Evolutionary conservation across 2,329 filamentous ascomycete species (phyloP), one percentile per base, ranked within the genome.

Genomic region (Fusarium mundagurra): DNA sequence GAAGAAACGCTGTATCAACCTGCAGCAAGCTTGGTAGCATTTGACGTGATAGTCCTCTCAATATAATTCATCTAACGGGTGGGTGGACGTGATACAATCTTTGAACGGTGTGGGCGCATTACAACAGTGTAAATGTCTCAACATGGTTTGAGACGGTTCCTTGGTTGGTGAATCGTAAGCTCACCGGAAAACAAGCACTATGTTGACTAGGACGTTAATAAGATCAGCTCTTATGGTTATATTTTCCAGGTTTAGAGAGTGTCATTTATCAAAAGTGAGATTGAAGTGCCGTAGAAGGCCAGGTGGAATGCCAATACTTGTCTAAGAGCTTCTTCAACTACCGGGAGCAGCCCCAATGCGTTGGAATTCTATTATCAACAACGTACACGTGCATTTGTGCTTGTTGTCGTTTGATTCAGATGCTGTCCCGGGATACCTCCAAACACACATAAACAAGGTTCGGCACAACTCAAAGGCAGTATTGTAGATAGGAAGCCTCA

Each of bases 1-100:
- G 17, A 51, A 57, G 54, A 44, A 57, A 61, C 44, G 67, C 39
- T 38, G 36, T 41, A 69, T 63, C 47, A 51, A 38, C 55, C 45
- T 63, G 63, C 69, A 72, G 54, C 54, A 43, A 51, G 36, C 33
- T 61, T 41, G 31, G 58, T 51, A 38, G 36, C 29, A 48, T 36
- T 34, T 67, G 24, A 38, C 29, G 36, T 38, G 38, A 50, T 39
- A 55, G 29, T 29, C 64, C 22, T 36, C 43, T 29, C 41, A 22
- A 41, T 48, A 29, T 29, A 38, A 59, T 27, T n/a, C 18, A 51
- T 36, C 41, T 57, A 44, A 50, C 44, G 47, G 55, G 44, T 38
- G 31, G 34, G 39, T 20, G n/a, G 44, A 9, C 20, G 22, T 34
- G 27, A 31, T 36, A 34, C 38, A 36, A 29, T 27, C 14, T 22